Base-by-base conservation (phyloP, 1,284 basidiomycete species). In the Tremellales sp. region DNA sequence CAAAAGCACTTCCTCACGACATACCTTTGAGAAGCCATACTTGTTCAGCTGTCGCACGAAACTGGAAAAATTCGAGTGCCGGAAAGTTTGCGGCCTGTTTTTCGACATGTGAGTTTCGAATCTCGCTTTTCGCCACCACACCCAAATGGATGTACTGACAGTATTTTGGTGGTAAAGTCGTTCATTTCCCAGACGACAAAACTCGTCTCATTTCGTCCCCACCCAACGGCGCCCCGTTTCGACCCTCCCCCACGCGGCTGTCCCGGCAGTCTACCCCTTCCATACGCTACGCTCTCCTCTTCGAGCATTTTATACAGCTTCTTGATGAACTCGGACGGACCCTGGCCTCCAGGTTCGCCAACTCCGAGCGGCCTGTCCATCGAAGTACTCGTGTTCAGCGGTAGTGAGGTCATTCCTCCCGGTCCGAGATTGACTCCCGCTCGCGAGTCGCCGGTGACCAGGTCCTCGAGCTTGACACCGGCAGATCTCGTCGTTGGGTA, bases 111-210 rank as follows among this genome's bases (percentile, higher is more conserved):
- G 34, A 49, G 43, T 19, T 25, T 39, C 27, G n/a, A 27, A 38
- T 35, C 43, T 40, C 36, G 9, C 26, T 26, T n/a, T 24, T 8
- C 3, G 28, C 18, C 3, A 25, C 5, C 34, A n/a, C 29, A 16
- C 16, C 14, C 40, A 22, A 26, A 5, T 10, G 14, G n/a, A 36
- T 25, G 12, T 16, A 64, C 66, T 65, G 43, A 71, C 40, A 97
- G 79, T 61, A 97, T 88, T 40, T 85, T 83, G 68, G 91, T 94
- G 36, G 91, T 94, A 73, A 97, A 97, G 60, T 91, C 87, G 75
- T 92, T 94, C 87, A 95, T 94, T 76, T 97, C 90, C 84, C 92
- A 94, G 58, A 97, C 91, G 66, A 97, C 85, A 67, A 97, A 97
- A 63, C 84, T 89, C 61, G 92, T 85, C 37, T 91, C 90, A 37